A percentile compares a stretch with the other conserved stretches of the same genome.
Conservation (phyloP, 306 rosid genomes). For the Ormosia emarginata region DNA sequence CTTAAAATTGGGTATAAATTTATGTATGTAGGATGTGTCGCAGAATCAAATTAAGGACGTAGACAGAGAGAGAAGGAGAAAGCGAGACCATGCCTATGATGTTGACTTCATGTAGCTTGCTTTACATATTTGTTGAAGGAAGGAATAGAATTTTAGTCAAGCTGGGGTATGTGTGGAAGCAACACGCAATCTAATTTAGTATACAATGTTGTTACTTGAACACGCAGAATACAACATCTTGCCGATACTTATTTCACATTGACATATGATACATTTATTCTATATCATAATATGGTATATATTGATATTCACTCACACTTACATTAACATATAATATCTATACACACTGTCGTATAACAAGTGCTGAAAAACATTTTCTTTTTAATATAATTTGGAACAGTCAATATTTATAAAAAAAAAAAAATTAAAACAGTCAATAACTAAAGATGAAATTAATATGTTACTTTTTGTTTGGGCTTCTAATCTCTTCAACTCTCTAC, state of each 20-base stretch:
- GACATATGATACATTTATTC: too few relatives aligned
- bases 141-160: not conserved
- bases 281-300: too few relatives aligned
- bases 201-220: too few relatives aligned
- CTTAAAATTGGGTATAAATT: not conserved
- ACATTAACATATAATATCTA: too few relatives aligned
- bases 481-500: not conserved
- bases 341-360: too few relatives aligned
- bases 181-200: not conserved
- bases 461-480: conserved; percentile 2
- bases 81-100: not conserved
- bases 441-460: not conserved
- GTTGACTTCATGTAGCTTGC: not conserved
- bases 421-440: not conserved
- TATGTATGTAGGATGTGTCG: not conserved
- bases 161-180: not conserved
- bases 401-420: not conserved
- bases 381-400: not conserved
- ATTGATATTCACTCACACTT: too few relatives aligned
- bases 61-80: not conserved
- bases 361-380: too few relatives aligned
- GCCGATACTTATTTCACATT: too few relatives aligned
- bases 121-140: not conserved
- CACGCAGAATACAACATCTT: too few relatives aligned
- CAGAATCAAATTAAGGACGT: not conserved